Conservation (phyloP, 78 protist species). For the Isochrysis galbana region DNA sequence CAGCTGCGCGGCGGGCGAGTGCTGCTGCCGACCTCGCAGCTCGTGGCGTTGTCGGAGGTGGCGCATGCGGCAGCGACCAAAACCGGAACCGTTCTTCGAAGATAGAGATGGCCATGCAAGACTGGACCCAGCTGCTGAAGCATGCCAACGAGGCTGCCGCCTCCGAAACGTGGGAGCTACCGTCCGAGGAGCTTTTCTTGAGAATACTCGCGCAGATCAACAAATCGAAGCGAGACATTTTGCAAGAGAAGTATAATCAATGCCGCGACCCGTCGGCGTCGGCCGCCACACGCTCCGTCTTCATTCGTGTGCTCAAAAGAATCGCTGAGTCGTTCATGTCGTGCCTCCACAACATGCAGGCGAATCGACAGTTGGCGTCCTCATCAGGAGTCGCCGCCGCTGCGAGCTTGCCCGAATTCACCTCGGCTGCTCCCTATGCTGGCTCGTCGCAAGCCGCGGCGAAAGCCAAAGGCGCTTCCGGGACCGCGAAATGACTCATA, state of each 20-base stretch:
- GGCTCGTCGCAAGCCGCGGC: too few relatives aligned
- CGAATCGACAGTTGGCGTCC: neutral
- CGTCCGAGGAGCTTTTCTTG: slow-evolving; percentile 13
- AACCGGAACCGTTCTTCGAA: neutral
- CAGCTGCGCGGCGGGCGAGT: neutral
- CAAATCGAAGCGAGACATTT: neutral
- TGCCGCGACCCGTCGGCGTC: neutral
- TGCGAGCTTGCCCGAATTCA: neutral
- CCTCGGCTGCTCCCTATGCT: neutral
- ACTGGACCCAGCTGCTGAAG: slow-evolving; percentile 1
- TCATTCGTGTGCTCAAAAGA: slow-evolving; percentile 22
- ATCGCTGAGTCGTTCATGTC: slow-evolving; percentile 18
- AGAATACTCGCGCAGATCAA: slow-evolving; percentile 25
- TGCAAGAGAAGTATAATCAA: neutral
- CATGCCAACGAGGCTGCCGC: slow-evolving; percentile 7
- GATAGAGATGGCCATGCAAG: slow-evolving; percentile 3
- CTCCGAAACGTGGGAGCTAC: neutral
- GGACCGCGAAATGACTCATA: too few relatives aligned
- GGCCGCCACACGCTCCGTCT: neutral
- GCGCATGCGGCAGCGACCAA: neutral
- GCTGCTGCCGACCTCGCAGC: neutral
- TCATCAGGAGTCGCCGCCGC: neutral
- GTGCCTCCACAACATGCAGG: neutral
- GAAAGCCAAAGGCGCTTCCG: too few relatives aligned
- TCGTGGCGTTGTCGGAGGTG: neutral